These are phyloP conservation scores for Aristolochia fimbriata DNA, from an alignment of 164 flowering plant genomes.

Conservation along the genomic window DNA sequence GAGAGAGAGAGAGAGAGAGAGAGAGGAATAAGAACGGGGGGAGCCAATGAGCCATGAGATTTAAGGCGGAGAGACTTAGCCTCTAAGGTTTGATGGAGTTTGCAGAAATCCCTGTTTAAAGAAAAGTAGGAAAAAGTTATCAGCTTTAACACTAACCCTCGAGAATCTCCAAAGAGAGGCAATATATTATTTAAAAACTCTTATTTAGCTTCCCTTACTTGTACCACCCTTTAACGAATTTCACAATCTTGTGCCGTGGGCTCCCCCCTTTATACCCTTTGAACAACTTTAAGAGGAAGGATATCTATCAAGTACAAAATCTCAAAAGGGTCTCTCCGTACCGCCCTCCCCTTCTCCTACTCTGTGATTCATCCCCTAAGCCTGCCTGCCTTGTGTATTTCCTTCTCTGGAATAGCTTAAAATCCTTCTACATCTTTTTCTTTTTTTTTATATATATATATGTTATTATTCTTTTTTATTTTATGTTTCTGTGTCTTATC, in stretches of 20 bases:
- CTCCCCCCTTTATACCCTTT: not conserved
- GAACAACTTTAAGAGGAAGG: not conserved
- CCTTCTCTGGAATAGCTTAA: no score
- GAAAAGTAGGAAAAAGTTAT: conserved; percentile 6
- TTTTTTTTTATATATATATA: no score
- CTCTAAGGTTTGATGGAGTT: not conserved
- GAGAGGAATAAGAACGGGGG: no score
- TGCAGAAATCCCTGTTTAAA: not conserved
- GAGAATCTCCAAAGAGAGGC: conserved; percentile 22
- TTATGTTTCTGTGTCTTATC: no score
- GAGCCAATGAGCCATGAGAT: no score
- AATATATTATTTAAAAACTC: not conserved
- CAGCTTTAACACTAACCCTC: conserved; percentile 30
- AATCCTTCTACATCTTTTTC: no score
- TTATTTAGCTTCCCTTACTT: not conserved
- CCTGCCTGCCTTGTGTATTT: no score
- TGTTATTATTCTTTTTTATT: no score
- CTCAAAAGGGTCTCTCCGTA: not conserved
- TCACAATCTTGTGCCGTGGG: not conserved
- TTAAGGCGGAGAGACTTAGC: not conserved
- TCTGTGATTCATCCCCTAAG: no score
- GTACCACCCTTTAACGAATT: not conserved
- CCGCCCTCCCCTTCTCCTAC: not conserved
- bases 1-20: no score
- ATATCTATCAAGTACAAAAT: conserved; percentile 1